Evolutionary conservation across 139 green algal genomes (phyloP), one percentile per base, ranked within the genome.

Genomic region (Yamagishiella unicocca): DNA sequence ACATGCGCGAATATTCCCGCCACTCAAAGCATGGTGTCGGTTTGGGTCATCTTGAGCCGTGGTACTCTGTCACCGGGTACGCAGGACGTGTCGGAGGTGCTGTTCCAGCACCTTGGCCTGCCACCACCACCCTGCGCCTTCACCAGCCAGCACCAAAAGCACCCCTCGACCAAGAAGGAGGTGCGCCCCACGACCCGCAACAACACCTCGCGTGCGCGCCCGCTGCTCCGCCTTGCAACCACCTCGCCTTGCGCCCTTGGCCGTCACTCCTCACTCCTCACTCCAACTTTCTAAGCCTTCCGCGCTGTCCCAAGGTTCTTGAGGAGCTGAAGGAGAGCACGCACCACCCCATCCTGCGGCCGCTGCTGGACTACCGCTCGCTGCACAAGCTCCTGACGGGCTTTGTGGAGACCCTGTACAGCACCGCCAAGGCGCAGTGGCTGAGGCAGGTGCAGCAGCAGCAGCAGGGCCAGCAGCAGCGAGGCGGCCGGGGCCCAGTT

Each of bases 301-400:
- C 33, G 35, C 9, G 35, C 67, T n/a, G 9, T 21, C 42, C 31
- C 8, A 81, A 94, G 85, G 91, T 94, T 6, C 84, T 97, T 31
- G 77, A 96, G 87, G 93, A 95, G 88, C 73, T 97, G 84, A 21
- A 78, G 37, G 64, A 61, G 22, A 62, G 89, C 37, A 74, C 74
- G 43, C 84, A 50, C 2, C 91, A 96, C 62, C 40, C 83, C 8
- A 54, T 97, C 46, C 81, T 92, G 19, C 74, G 46, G 6, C 62
- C 94, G 77, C 93, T 98, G 40, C 75, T 93, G 74, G 92, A 97
- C 85, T 89, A 95, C 89, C 88, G 96, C 71, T 95, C 86, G 54
- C 80, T 97, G 1, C 68, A 33, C 42, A 97, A 96, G 88, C 85
- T 96, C 33, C 88, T 93, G 14, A 88, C 62, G 8, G 83, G 84